A percentile compares a stretch with the other conserved stretches of the same genome.
phyloP scores from a whole-genome alignment of 176 grass and related monocot genomes.

The Otatea glauca region DNA sequence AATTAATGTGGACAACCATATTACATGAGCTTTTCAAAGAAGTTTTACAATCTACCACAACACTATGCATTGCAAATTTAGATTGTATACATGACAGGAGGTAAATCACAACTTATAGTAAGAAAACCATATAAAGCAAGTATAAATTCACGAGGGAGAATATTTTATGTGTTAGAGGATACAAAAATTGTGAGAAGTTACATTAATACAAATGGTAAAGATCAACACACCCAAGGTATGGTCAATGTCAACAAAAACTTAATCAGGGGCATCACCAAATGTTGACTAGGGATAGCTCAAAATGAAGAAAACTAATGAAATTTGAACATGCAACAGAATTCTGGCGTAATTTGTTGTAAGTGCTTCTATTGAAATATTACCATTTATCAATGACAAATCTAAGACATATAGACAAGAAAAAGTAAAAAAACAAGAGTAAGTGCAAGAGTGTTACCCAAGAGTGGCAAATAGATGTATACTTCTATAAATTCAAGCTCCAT shows the following conservation, averaged over 20 bases:
- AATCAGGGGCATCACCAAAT: background rate
- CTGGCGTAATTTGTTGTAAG: background rate
- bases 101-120: conserved; percentile 17
- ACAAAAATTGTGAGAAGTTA: background rate
- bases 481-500: too few relatives aligned
- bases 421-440: too few relatives aligned
- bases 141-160: conserved; percentile 12
- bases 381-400: too few relatives aligned
- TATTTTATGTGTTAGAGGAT: too few relatives aligned
- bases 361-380: conserved; percentile 1
- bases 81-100: too few relatives aligned
- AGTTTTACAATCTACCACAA: background rate
- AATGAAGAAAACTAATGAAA: background rate
- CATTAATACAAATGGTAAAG: background rate
- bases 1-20: background rate
- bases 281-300: background rate
- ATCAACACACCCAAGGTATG: background rate
- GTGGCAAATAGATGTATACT: too few relatives aligned
- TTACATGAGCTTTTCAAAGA: background rate
- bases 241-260: background rate
- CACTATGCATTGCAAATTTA: background rate
- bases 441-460: too few relatives aligned
- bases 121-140: conserved; percentile 7
- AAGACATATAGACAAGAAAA: too few relatives aligned
- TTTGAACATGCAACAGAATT: background rate